Evolutionary conservation across 768 basidiomycete genomes (phyloP).

Genomic region (Tulasnella sp.): DNA sequence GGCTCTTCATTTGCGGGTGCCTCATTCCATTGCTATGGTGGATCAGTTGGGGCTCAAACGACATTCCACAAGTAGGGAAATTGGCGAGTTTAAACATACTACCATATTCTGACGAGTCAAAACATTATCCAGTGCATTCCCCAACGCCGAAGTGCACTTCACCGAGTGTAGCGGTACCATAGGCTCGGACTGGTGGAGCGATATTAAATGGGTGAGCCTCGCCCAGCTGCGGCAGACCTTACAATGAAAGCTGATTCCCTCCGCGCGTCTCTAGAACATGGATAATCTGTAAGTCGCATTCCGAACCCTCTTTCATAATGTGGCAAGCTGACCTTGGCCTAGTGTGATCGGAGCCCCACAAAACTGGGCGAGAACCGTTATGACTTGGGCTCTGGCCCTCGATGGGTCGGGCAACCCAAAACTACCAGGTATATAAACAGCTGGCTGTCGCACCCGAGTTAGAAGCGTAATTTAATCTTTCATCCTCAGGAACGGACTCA

Average conservation of each 20-base stretch:
- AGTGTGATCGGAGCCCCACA: slow-evolving; percentile 28
- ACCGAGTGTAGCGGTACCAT: slow-evolving; percentile 63
- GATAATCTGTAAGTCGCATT: slow-evolving; percentile 50
- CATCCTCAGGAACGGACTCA: slow-evolving; percentile 17
- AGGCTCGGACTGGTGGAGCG: slow-evolving; percentile 73
- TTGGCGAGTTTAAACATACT: background rate
- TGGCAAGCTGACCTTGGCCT: background rate
- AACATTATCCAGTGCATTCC: slow-evolving; percentile 40
- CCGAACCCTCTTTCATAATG: background rate
- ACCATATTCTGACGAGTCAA: background rate
- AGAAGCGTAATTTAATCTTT: background rate
- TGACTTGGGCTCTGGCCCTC: slow-evolving; percentile 76
- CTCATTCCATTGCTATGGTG: slow-evolving; percentile 69
- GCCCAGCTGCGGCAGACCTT: background rate
- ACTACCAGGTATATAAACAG: slow-evolving; percentile 47
- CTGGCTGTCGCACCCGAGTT: background rate
- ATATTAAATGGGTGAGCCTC: slow-evolving; percentile 56
- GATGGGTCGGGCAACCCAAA: slow-evolving; percentile 60
- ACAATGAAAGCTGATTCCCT: slow-evolving; percentile 30
- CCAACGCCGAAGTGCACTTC: slow-evolving; percentile 54
- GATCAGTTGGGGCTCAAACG: slow-evolving; percentile 51
- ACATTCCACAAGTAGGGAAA: slow-evolving; percentile 43
- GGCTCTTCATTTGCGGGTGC: slow-evolving; percentile 45
- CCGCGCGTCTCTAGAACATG: slow-evolving; percentile 53
- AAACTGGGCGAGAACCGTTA: slow-evolving; percentile 39